Base-by-base conservation (phyloP, 1,284 basidiomycete species). In the Ceratorhiza oryzae-sativae region DNA sequence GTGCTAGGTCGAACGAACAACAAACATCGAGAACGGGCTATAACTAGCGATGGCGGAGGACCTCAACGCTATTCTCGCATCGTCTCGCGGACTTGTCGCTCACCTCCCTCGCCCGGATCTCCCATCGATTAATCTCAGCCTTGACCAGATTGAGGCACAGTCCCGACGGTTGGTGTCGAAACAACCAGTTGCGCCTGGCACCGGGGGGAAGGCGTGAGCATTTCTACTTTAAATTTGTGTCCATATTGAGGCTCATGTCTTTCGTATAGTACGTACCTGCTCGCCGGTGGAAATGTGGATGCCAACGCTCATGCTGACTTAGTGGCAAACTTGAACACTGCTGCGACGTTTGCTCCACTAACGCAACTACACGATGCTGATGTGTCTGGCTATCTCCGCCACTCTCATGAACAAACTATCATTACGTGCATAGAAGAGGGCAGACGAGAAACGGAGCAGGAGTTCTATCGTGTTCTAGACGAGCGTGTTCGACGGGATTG, bases 341-440 rank as follows among this genome's bases (percentile, higher is more conserved):
- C 90, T 0, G 85, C 90, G n/a, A 94, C 93, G 0, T 97, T 97
- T 79, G 89, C 93, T 41, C 93, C 94, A 0, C 83, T 96, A 13
- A 92, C 95, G 77, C 91, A 94, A 6, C 85, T 97, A 30, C 91
- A 92, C 79, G 94, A 97, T 81, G 96, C 93, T 0, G 94, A 97
- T 78, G 90, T 97, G 55, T 87, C 90, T 41, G 92, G 93, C 39
- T 96, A 92, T 79, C 86, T 97, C 36, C 90, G 93, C 23, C 92
- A 95, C 80, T 91, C 93, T 5, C 94, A 97, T 78, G 95, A 98
- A 80, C 95, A 97, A 80, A 94, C 93, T 75, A 88, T 98, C 72
- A 93, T 97, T 74, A 92, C 93, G 3, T 93, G 94, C 1, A 96
- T 98, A 73, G 95, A 97, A 79, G 93, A 97, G 78, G 91, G 91